Evolutionary conservation across 1,139 yeast species (phyloP).

Genomic region (Eremothecium cymbalariae): DNA sequence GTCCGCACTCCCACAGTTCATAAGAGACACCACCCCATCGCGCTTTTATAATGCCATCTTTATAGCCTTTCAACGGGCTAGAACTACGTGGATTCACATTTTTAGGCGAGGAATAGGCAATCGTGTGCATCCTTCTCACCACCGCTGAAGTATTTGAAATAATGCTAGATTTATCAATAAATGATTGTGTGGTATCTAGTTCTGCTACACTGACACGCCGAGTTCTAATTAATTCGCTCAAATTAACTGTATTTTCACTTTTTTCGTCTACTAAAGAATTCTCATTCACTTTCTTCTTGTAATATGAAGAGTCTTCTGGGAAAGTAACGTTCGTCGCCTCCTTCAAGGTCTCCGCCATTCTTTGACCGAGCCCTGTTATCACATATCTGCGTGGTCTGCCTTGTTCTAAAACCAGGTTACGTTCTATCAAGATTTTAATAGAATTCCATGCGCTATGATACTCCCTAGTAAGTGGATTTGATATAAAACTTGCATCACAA

Average conservation of each 20-base stretch:
- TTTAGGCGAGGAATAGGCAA: too few species aligned
- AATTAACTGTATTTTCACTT: conserved; percentile 21
- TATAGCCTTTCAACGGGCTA: conserved; percentile 5
- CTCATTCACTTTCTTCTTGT: conserved; percentile 7
- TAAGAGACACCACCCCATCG: conserved; percentile 27
- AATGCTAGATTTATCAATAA: too few species aligned
- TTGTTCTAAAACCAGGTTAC: conserved; percentile 47
- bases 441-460: conserved; percentile 77
- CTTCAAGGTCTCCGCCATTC: conserved; percentile 52
- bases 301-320: conserved; percentile 20
- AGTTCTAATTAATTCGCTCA: conserved; percentile 15
- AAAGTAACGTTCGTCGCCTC: conserved; percentile 36
- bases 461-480: conserved; percentile 54
- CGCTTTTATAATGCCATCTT: conserved; percentile 14
- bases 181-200: too few species aligned
- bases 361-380: conserved; percentile 66
- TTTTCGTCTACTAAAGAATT: conserved; percentile 7
- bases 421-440: conserved; percentile 52
- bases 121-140: too few species aligned
- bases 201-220: conserved; percentile 2
- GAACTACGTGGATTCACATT: neutral
- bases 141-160: too few species aligned
- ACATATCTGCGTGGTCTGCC: conserved; percentile 58
- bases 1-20: conserved; percentile 44
- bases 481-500: conserved; percentile 57